phyloP scores from a whole-genome alignment of 306 rosid species.

The Citrullus colocynthis region DNA sequence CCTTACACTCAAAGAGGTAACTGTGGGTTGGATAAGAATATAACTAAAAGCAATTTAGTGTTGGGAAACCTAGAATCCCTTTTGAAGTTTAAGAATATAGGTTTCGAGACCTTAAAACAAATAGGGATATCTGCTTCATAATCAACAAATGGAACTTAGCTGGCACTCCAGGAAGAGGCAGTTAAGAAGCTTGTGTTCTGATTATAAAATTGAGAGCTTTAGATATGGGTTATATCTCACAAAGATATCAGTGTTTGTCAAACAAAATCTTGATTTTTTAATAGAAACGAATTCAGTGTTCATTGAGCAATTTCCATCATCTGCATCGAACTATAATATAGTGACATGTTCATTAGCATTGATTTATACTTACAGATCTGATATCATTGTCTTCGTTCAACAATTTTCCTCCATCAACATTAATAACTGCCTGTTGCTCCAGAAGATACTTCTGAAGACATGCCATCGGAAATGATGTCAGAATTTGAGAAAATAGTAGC shows the following conservation, averaged over 20 bases:
- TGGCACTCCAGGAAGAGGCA: neutral
- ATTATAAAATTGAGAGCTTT: neutral
- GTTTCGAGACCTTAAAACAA: neutral
- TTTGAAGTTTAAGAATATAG: neutral
- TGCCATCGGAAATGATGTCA: constrained; percentile 4
- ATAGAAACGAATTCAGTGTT: neutral
- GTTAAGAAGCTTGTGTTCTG: neutral
- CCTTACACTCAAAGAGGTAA: neutral
- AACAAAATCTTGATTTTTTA: neutral
- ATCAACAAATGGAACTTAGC: neutral
- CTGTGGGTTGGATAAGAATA: neutral
- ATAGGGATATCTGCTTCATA: neutral
- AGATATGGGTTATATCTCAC: neutral
- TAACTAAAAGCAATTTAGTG: neutral
- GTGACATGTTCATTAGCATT: neutral
- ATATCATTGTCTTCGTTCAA: constrained; percentile 83
- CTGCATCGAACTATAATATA: neutral
- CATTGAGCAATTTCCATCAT: neutral
- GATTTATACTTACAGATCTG: constrained; percentile 61
- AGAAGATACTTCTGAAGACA: constrained; percentile 70
- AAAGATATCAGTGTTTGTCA: neutral
- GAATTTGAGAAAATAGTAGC: neutral
- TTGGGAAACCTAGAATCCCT: neutral
- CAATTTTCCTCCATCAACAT: constrained; percentile 77
- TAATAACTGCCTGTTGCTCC: constrained; percentile 61